phyloP scores from a whole-genome alignment of 495 filamentous ascomycete species.

The Rhypophila decipiens region DNA sequence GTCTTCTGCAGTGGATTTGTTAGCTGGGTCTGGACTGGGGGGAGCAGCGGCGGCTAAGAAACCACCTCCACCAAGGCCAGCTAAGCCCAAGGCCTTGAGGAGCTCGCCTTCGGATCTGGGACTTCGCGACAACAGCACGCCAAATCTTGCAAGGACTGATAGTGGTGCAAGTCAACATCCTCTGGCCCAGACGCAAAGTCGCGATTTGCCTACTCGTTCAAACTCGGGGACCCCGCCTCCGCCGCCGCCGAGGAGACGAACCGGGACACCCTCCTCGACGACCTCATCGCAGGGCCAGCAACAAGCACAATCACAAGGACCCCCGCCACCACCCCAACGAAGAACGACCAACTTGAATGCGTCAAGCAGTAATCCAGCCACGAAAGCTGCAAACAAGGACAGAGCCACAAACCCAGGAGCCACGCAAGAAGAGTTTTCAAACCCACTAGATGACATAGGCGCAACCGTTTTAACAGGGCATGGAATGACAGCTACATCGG shows the following conservation, averaged over 20 bases:
- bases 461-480: neutral
- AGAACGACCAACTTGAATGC: constrained; percentile 12
- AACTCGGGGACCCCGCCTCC: constrained; percentile 26
- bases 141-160: constrained; percentile 14
- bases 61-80: constrained; percentile 53
- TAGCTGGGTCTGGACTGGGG: constrained; percentile 3
- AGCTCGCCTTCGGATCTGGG: constrained; percentile 24
- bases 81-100: constrained; percentile 62
- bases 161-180: constrained; percentile 17
- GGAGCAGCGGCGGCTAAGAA: constrained; percentile 8
- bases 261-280: constrained; percentile 26
- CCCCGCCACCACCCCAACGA: neutral
- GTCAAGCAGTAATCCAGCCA: too few relatives aligned
- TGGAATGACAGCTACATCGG: constrained; percentile 1
- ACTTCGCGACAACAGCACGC: constrained; percentile 14
- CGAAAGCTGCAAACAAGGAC: too few relatives aligned
- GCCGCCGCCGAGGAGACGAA: constrained; percentile 39
- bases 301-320: neutral
- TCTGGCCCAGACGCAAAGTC: constrained; percentile 27
- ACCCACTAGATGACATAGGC: too few relatives aligned
- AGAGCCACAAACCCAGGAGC: too few relatives aligned
- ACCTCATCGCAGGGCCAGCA: neutral
- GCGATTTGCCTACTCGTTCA: too few relatives aligned
- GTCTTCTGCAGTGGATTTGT: constrained; percentile 34
- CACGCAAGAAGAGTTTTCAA: too few relatives aligned